Evolutionary conservation across 2,329 filamentous ascomycete genomes (phyloP), one percentile per base, ranked within the genome.

Genomic region (Alternaria arbusti): DNA sequence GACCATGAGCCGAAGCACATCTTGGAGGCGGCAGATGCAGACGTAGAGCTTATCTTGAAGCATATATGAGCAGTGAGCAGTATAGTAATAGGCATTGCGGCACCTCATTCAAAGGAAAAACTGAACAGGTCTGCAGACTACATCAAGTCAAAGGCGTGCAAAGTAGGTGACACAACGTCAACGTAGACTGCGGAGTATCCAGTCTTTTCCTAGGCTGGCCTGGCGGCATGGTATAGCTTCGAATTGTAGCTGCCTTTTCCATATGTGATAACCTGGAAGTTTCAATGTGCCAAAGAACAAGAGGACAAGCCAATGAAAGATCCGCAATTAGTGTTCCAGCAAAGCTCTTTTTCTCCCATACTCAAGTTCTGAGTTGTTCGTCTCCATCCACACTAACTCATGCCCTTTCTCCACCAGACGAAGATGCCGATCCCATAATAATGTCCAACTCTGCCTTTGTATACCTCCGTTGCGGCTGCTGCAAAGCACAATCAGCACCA

Each of bases 1-100:
- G 59, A 78, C 15, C 84, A 81, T 63, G 30, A 70, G 0, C 70
- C 84, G 0, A 74, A 83, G 54, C 82, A 87, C 71, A 82, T 86
- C 11, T 65, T 87, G 1, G 81, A 85, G 49, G 71, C 69, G 28
- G 82, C 82, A 2, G 82, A 82, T 47, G 80, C 74, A 0, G 85
- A 87, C 61, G 84, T 86, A 2, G 80, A 83, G 11, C 59, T 82
- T 17, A 84, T 86, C 17, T 63, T 82, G 63, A 54, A 46, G 44
- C 28, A 63, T 25, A 5, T 65, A n/a, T 32, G 17, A 51, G 28
- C 9, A 32, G n/a, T 15, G 9, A 23, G 17, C 9, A 20, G 17
- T 3, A n/a, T n/a, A 26, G 13, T n/a, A 8, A 25, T 47, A 1
- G 11, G 15, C 4, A n/a, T 47, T 25, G 15, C 7, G 20, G 43